Percentiles rank a stretch among this genome's conserved stretches.
These are phyloP conservation scores for Glycyrrhiza uralensis DNA, from an alignment of 306 rosid genomes.

Conservation along the genomic window DNA sequence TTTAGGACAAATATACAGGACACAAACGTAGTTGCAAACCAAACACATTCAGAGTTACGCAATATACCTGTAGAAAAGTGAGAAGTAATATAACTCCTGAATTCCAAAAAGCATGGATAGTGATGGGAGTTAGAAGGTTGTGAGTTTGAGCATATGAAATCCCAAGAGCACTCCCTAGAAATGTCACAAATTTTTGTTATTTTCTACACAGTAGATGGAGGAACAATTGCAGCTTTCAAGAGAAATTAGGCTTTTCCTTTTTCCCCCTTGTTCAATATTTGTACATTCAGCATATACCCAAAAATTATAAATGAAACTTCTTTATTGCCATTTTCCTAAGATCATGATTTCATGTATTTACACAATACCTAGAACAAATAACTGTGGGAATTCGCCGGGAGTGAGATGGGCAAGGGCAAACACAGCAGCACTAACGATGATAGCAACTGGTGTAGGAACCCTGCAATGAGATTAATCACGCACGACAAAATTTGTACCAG, in stretches of 20 bases:
- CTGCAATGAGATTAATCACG: slow-evolving; percentile 38
- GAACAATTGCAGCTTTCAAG: slow-evolving; percentile 10
- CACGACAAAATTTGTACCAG: not conserved
- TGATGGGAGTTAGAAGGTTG: slow-evolving; percentile 93
- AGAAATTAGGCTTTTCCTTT: not conserved
- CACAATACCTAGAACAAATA: slow-evolving; percentile 80
- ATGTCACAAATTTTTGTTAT: slow-evolving; percentile 23
- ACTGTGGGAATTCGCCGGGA: slow-evolving; percentile 95
- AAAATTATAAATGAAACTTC: not conserved
- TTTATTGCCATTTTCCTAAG: not conserved
- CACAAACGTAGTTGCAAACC: no score
- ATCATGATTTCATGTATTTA: slow-evolving; percentile 1
- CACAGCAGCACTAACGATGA: slow-evolving; percentile 69
- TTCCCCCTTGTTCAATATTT: not conserved
- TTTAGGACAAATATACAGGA: no score
- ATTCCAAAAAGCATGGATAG: slow-evolving; percentile 94
- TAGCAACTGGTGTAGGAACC: slow-evolving; percentile 93
- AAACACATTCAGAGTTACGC: not conserved
- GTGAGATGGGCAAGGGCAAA: slow-evolving; percentile 97
- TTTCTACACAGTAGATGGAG: not conserved
- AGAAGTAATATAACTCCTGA: slow-evolving; percentile 89
- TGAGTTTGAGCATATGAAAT: slow-evolving; percentile 94
- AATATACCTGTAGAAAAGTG: slow-evolving; percentile 76
- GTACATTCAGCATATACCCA: not conserved
- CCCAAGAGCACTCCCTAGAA: slow-evolving; percentile 79